phyloP scores from a whole-genome alignment of 768 basidiomycete genomes.

The Trametopsis cervina region DNA sequence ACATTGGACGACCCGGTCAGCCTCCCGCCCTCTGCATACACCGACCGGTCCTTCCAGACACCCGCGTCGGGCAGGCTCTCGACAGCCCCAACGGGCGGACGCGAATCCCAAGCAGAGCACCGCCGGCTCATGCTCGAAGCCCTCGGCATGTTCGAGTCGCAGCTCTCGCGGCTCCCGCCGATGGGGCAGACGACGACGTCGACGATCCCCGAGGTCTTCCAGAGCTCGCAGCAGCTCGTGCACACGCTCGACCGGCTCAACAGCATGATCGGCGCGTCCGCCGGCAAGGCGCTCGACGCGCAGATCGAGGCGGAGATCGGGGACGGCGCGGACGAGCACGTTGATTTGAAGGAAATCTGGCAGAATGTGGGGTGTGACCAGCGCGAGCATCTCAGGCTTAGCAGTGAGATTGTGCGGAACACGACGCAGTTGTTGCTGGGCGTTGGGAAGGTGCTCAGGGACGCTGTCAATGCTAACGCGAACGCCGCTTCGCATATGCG shows the following conservation, averaged over 20 bases:
- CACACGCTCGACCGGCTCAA: conserved; percentile 63
- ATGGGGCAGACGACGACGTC: conserved; percentile 32
- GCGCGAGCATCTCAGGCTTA: conserved; percentile 60
- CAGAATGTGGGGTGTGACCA: conserved; percentile 62
- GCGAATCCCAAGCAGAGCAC: conserved; percentile 41
- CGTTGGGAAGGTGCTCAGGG: conserved; percentile 62
- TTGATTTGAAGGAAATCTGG: conserved; percentile 56
- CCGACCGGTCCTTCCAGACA: conserved; percentile 5
- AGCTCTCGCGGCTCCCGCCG: conserved; percentile 49
- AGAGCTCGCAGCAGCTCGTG: conserved; percentile 58
- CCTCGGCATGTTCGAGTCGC: conserved; percentile 60
- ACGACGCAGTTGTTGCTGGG: conserved; percentile 74
- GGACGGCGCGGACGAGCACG: conserved; percentile 23
- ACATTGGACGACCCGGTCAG: neutral
- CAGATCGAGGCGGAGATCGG: conserved; percentile 75
- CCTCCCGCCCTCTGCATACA: conserved; percentile 6
- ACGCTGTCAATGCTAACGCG: conserved; percentile 32
- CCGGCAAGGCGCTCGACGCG: conserved; percentile 54
- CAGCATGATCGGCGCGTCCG: conserved; percentile 47
- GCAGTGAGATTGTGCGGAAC: conserved; percentile 73
- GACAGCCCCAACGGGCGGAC: conserved; percentile 1
- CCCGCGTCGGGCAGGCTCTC: neutral
- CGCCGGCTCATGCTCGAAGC: conserved; percentile 65
- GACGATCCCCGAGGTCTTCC: conserved; percentile 46
- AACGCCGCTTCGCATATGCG: conserved; percentile 36